phyloP scores from a whole-genome alignment of 2,329 filamentous ascomycete species.

The Trichocomaceae sp. region DNA sequence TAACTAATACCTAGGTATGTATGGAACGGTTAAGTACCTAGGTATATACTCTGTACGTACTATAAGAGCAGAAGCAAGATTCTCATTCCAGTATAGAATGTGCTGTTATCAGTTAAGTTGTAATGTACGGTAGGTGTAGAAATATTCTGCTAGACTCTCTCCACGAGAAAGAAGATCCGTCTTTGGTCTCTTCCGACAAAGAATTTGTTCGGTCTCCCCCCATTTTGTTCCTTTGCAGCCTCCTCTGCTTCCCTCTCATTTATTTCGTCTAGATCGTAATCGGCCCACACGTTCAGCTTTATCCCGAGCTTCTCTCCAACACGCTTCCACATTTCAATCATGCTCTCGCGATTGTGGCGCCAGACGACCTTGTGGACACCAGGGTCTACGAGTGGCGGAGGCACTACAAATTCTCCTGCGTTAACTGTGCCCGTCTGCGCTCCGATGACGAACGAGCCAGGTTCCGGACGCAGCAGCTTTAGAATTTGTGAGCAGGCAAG shows the following conservation, averaged over 20 bases:
- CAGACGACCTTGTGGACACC: constrained; percentile 1
- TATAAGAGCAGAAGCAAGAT: too few relatives aligned
- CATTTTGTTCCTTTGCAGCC: neutral
- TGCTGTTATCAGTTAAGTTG: too few relatives aligned
- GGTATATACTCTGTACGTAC: too few relatives aligned
- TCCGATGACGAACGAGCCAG: constrained; percentile 2
- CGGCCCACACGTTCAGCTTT: constrained; percentile 4
- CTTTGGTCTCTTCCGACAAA: constrained; percentile 3
- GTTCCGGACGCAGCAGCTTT: constrained; percentile 1
- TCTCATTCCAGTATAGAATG: too few relatives aligned
- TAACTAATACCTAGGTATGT: too few relatives aligned
- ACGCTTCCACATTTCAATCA: constrained; percentile 7
- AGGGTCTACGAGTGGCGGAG: constrained; percentile 1
- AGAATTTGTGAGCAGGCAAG: neutral
- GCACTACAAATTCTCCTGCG: neutral
- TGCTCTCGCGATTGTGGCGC: constrained; percentile 4
- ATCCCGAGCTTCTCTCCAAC: constrained; percentile 4
- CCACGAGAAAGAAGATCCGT: constrained; percentile 6
- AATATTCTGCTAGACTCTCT: neutral
- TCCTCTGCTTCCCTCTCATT: constrained; percentile 2
- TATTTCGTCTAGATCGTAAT: constrained; percentile 3
- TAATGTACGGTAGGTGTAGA: too few relatives aligned
- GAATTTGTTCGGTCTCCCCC: neutral
- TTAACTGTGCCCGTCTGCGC: neutral
- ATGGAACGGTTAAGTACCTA: too few relatives aligned